A percentile compares a stretch with the other conserved stretches of the same genome.
Evolutionary conservation across 805 yeast genomes (phyloP).

Genomic region (Wickerhamomyces strasburgensis): DNA sequence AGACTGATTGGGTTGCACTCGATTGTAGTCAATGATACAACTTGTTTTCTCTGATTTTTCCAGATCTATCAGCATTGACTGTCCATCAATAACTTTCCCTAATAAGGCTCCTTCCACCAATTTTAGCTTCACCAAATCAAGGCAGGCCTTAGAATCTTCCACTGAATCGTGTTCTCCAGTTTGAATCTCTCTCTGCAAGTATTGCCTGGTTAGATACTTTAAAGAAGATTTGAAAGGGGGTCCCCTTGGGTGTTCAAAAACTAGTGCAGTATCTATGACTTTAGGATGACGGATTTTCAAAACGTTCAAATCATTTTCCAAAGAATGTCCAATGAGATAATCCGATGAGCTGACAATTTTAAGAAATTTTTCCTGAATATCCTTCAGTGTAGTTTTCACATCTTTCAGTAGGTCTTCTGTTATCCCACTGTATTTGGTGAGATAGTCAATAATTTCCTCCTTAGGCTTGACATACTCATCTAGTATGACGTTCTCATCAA

Average conservation of each 20-base stretch:
- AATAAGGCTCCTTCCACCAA: conserved; percentile 58
- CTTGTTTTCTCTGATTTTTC: conserved; percentile 26
- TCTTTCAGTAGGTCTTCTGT: conserved; percentile 59
- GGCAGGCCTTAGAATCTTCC: conserved; percentile 79
- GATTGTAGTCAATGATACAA: conserved; percentile 29
- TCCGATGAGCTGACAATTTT: conserved; percentile 49
- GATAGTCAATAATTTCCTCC: conserved; percentile 69
- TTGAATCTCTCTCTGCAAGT: conserved; percentile 60
- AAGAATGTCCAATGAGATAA: conserved; percentile 81
- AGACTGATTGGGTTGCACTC: conserved; percentile 23
- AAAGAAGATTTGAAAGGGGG: conserved; percentile 77
- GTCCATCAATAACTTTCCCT: conserved; percentile 48
- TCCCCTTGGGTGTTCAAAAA: conserved; percentile 78
- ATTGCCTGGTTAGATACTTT: conserved; percentile 58
- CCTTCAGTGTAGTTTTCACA: conserved; percentile 60
- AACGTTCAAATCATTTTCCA: conserved; percentile 76
- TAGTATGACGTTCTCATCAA: conserved; percentile 51
- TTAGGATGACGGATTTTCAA: conserved; percentile 66
- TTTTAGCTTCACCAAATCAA: conserved; percentile 70
- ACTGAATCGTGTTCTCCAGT: conserved; percentile 74
- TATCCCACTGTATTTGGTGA: conserved; percentile 84
- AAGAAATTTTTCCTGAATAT: conserved; percentile 58
- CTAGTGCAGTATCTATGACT: conserved; percentile 75
- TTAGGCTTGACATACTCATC: conserved; percentile 79
- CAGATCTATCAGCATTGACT: conserved; percentile 37